Percentiles rank a stretch among this genome's conserved stretches.
These are phyloP conservation scores for Cercophora samala DNA, from an alignment of 495 filamentous ascomycete species.

Conservation along the genomic window DNA sequence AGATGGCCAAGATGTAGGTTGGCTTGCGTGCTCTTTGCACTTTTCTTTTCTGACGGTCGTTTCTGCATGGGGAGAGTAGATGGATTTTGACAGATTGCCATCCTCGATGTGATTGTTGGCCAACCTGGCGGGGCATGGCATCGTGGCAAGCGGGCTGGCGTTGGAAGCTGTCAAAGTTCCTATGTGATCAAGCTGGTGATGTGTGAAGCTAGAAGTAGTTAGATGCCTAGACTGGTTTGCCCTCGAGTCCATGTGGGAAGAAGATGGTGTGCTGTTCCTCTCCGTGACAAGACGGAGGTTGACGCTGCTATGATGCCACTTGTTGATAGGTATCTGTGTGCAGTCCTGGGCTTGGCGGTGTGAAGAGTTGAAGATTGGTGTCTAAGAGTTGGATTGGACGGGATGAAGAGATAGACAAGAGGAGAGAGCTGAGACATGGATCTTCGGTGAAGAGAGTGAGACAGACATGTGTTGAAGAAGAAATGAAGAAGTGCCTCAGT, in stretches of 20 bases:
- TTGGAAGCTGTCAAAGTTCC: neutral
- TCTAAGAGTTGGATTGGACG: conserved; percentile 6
- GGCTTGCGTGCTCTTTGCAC: neutral
- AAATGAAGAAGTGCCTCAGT: neutral
- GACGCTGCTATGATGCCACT: neutral
- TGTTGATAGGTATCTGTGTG: neutral
- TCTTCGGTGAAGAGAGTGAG: conserved; percentile 8
- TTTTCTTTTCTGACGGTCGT: neutral
- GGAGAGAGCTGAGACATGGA: neutral
- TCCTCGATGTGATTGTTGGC: neutral
- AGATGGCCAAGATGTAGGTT: neutral
- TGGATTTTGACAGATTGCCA: conserved; percentile 10
- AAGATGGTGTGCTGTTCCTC: neutral
- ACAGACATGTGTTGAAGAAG: conserved; percentile 7
- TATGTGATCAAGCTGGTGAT: neutral
- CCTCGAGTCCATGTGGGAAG: no score
- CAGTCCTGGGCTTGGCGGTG: conserved; percentile 4
- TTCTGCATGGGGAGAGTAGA: neutral
- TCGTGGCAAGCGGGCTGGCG: neutral
- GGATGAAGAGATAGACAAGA: neutral
- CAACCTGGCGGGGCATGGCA: neutral
- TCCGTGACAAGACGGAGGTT: neutral
- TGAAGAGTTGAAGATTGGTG: conserved; percentile 7
- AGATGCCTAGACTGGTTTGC: neutral
- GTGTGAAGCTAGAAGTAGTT: conserved; percentile 8